phyloP scores from a whole-genome alignment of 768 basidiomycete species.

The Mycena galopus region DNA sequence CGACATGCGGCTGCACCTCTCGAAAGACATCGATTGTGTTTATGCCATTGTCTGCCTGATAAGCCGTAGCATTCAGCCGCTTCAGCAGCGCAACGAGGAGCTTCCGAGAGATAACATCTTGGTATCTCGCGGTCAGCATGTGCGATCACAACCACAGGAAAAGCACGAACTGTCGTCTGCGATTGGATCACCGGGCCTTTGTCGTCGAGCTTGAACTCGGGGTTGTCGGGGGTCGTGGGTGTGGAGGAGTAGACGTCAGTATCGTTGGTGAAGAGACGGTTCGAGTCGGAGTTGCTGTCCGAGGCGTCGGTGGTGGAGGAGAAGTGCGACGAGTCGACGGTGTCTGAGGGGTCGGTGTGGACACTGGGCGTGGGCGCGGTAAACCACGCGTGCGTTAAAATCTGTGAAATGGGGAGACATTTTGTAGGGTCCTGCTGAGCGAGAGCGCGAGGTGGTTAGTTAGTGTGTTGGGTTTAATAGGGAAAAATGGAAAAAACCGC shows the following conservation, averaged over 20 bases:
- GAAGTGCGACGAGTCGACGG: constrained; percentile 39
- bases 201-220: constrained; percentile 48
- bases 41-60: constrained; percentile 26
- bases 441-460: too few species aligned
- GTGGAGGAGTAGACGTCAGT: constrained; percentile 58
- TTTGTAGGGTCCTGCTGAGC: constrained; percentile 81
- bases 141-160: not conserved
- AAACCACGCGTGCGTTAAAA: constrained; percentile 92
- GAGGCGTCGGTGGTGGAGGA: constrained; percentile 65
- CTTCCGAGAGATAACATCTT: constrained; percentile 27
- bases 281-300: constrained; percentile 64
- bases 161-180: constrained; percentile 27
- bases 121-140: not conserved
- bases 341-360: constrained; percentile 42
- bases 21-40: constrained; percentile 20
- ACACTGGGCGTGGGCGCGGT: constrained; percentile 45
- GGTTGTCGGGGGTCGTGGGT: constrained; percentile 70
- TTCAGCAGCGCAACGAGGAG: constrained; percentile 22
- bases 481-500: too few species aligned
- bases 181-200: constrained; percentile 54
- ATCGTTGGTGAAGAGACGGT: constrained; percentile 50
- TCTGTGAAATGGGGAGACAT: constrained; percentile 86
- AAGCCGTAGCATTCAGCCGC: constrained; percentile 13
- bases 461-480: too few species aligned
- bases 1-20: constrained; percentile 24